phyloP scores from a whole-genome alignment of 1,139 yeast species.

The Hansenula anomala region DNA sequence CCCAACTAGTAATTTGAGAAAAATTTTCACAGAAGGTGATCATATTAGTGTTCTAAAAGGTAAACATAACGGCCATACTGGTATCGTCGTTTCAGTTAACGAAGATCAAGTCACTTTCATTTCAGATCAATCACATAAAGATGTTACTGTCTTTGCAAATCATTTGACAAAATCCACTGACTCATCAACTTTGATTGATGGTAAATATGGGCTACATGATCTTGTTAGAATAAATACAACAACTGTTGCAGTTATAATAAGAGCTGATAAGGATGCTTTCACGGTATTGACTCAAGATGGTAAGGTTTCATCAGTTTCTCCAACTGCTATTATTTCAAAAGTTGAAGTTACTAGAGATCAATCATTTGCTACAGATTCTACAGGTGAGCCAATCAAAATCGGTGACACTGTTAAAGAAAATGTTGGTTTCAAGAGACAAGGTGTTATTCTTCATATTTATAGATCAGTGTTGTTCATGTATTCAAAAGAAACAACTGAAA shows the following conservation, averaged over 20 bases:
- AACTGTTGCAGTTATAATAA: slow-evolving; percentile 83
- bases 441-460: slow-evolving; percentile 81
- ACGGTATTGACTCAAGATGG: slow-evolving; percentile 85
- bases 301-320: slow-evolving; percentile 62
- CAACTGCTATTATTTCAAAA: slow-evolving; percentile 77
- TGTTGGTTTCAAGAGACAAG: slow-evolving; percentile 78
- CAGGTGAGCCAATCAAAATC: slow-evolving; percentile 77
- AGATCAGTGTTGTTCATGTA: slow-evolving; percentile 74
- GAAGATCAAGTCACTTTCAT: slow-evolving; percentile 86
- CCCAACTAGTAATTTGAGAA: slow-evolving; percentile 77
- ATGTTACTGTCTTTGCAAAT: slow-evolving; percentile 88
- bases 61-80: slow-evolving; percentile 88
- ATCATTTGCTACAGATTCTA: slow-evolving; percentile 81
- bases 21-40: slow-evolving; percentile 86
- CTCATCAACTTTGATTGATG: slow-evolving; percentile 56
- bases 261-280: slow-evolving; percentile 83
- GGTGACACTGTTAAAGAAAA: slow-evolving; percentile 91
- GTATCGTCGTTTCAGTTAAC: slow-evolving; percentile 79
- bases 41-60: slow-evolving; percentile 93
- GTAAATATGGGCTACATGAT: slow-evolving; percentile 83
- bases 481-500: slow-evolving; percentile 74
- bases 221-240: slow-evolving; percentile 85
- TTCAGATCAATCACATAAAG: slow-evolving; percentile 84
- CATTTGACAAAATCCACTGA: slow-evolving; percentile 78
- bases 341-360: slow-evolving; percentile 59